Percentiles rank a stretch among this genome's conserved stretches.
Evolutionary conservation across 352 stramenopile genomes (phyloP).

Genomic region (Globisporangium alternatum): DNA sequence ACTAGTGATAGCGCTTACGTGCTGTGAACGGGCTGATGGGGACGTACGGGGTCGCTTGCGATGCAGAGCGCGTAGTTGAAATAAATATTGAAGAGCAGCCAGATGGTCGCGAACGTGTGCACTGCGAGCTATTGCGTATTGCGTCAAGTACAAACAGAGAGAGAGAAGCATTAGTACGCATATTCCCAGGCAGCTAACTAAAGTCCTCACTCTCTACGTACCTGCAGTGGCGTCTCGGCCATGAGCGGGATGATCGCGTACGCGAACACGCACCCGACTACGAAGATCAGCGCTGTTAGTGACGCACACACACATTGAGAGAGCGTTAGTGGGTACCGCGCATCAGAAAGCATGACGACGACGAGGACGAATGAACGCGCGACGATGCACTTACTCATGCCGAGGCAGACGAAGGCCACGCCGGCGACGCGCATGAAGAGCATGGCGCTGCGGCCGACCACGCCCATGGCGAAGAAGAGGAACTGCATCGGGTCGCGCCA

Average conservation of each 20-base stretch:
- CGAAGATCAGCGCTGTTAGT: slow-evolving; percentile 36
- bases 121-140: slow-evolving; percentile 21
- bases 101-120: slow-evolving; percentile 29
- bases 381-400: slow-evolving; percentile 31
- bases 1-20: slow-evolving; percentile 2
- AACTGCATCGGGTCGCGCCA: slow-evolving; percentile 56
- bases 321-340: not conserved
- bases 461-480: slow-evolving; percentile 30
- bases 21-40: not conserved
- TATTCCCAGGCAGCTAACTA: not conserved
- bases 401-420: slow-evolving; percentile 37
- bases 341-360: not conserved
- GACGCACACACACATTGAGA: not conserved
- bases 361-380: not conserved
- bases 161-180: not conserved
- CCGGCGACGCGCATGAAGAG: slow-evolving; percentile 46
- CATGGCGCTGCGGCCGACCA: slow-evolving; percentile 32
- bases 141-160: not conserved
- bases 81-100: slow-evolving; percentile 62
- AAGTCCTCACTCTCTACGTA: not conserved
- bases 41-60: slow-evolving; percentile 49
- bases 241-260: slow-evolving; percentile 56
- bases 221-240: slow-evolving; percentile 33
- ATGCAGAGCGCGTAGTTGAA: slow-evolving; percentile 77
- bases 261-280: slow-evolving; percentile 39